Evolutionary conservation across 169 alveolate genomes (phyloP).

Genomic region (Perkinsus marinus): DNA sequence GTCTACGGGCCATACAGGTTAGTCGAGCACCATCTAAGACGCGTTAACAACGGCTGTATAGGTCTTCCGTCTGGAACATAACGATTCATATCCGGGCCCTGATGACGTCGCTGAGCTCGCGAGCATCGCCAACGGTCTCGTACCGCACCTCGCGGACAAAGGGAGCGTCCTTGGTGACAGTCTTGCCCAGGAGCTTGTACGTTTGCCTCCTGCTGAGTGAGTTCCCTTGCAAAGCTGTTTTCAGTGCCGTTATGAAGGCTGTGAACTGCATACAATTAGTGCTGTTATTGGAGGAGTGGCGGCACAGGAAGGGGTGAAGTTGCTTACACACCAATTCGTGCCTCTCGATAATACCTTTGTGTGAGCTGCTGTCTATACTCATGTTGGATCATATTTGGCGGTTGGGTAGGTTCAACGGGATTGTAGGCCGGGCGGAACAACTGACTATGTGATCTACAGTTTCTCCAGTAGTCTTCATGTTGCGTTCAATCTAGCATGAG

Average conservation of each 20-base stretch:
- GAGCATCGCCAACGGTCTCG: not conserved
- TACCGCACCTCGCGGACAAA: not conserved
- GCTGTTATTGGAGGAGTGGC: slow-evolving; percentile 66
- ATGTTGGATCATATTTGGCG: not conserved
- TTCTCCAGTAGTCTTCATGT: not conserved
- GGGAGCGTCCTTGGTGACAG: not conserved
- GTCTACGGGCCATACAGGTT: not conserved
- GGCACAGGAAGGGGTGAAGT: slow-evolving; percentile 60
- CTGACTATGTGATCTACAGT: not conserved
- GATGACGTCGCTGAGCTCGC: not conserved
- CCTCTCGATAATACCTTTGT: slow-evolving; percentile 59
- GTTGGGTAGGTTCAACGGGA: not conserved
- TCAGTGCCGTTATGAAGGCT: slow-evolving; percentile 38
- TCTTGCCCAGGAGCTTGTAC: not conserved
- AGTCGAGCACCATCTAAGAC: not conserved
- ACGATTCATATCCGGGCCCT: not conserved
- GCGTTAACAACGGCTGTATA: not conserved
- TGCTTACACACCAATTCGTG: slow-evolving; percentile 54
- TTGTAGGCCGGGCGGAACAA: not conserved
- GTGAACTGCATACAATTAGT: slow-evolving; percentile 47
- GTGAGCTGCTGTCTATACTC: not conserved
- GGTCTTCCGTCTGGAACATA: not conserved
- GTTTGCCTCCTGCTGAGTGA: not conserved
- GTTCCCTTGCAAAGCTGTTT: not conserved
- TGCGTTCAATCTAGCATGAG: not conserved